Conservation (phyloP, 108 stramenopile species). For the Schizochytrium sp. region DNA sequence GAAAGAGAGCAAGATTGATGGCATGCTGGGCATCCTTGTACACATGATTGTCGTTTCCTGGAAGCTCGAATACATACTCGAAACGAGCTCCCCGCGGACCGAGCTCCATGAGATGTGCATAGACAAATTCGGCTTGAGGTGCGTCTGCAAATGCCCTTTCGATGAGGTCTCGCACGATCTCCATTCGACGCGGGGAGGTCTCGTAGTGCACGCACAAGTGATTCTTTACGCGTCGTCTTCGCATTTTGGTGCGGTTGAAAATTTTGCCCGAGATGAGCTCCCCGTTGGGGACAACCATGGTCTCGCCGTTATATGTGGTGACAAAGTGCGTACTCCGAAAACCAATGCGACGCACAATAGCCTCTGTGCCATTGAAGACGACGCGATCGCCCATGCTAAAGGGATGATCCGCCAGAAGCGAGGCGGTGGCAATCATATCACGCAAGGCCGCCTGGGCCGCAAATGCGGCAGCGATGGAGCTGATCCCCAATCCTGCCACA, state of each 20-base stretch:
- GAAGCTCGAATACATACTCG: neutral
- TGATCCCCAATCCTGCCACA: neutral
- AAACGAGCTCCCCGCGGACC: neutral
- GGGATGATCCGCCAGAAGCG: neutral
- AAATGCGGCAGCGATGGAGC: neutral
- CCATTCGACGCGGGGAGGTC: neutral
- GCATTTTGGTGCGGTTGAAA: neutral
- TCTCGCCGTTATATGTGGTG: neutral
- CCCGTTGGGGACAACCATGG: neutral
- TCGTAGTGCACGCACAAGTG: neutral
- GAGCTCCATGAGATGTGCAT: neutral
- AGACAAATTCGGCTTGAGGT: neutral
- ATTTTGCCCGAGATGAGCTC: neutral
- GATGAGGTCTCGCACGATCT: neutral
- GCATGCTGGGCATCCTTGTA: neutral
- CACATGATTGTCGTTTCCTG: neutral
- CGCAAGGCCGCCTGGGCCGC: neutral
- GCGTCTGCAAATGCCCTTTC: neutral
- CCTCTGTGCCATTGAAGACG: neutral
- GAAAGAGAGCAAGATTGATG: neutral
- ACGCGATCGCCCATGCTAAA: neutral
- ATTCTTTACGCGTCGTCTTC: neutral
- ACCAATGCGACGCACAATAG: neutral
- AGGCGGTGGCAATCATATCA: neutral
- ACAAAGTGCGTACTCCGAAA: neutral